Percentiles rank a stretch among this genome's conserved stretches.
These are phyloP conservation scores for Penicillium sp. DNA, from an alignment of 2,329 filamentous ascomycete genomes.

Conservation along the genomic window DNA sequence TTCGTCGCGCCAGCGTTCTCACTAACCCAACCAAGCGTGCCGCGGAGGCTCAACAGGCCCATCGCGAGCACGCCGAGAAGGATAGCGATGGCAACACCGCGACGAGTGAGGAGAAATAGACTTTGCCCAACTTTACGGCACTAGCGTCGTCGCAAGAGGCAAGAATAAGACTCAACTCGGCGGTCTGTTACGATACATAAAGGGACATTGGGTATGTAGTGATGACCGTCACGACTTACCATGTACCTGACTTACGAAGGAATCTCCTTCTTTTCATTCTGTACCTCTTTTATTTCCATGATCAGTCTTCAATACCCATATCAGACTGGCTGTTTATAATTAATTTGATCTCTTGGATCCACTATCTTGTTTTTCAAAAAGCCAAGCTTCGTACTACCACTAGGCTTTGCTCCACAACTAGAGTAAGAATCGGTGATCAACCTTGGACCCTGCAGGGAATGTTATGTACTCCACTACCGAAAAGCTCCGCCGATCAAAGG, in stretches of 20 bases:
- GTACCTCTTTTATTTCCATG: not conserved
- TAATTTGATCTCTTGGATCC: slow-evolving; percentile 2
- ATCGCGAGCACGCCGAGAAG: slow-evolving; percentile 23
- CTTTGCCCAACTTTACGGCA: not conserved
- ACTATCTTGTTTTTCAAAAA: not conserved
- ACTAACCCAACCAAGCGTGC: slow-evolving; percentile 20
- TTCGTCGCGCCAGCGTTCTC: slow-evolving; percentile 37
- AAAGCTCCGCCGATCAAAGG: not conserved
- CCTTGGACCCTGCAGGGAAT: not conserved
- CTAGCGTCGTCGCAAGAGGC: not conserved
- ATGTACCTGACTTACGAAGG: not conserved
- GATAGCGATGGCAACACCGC: slow-evolving; percentile 17
- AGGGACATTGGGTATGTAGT: not conserved
- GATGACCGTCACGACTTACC: slow-evolving; percentile 4
- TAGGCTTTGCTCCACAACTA: too few species aligned
- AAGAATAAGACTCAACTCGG: not conserved
- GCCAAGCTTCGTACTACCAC: not conserved
- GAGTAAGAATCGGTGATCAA: not conserved
- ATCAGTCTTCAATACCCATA: slow-evolving; percentile 18
- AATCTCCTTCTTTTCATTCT: slow-evolving; percentile 2
- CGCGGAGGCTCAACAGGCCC: not conserved
- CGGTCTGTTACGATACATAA: not conserved
- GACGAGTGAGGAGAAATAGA: slow-evolving; percentile 21
- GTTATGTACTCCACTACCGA: not conserved
- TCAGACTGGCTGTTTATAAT: slow-evolving; percentile 15